These are phyloP conservation scores for Begonia loranthoides DNA, from an alignment of 306 rosid species.

Conservation along the genomic window DNA sequence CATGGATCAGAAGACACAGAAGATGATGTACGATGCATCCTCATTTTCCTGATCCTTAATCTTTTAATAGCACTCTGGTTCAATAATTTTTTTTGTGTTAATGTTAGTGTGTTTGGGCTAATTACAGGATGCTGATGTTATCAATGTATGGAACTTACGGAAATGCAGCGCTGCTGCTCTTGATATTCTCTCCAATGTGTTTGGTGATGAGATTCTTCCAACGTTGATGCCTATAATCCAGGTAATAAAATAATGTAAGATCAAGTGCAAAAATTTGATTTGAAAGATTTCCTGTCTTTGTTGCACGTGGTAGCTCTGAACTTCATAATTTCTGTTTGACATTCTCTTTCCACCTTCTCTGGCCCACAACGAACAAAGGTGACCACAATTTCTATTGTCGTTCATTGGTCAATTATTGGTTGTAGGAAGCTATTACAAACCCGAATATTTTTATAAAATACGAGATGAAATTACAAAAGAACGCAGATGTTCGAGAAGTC, in stretches of 20 bases:
- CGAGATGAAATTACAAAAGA: too few relatives aligned
- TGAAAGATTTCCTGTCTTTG: background rate
- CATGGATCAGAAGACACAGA: constrained; percentile 87
- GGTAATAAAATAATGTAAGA: constrained; percentile 31
- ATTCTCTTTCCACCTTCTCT: too few relatives aligned
- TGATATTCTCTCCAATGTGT: constrained; percentile 78
- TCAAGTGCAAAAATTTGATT: background rate
- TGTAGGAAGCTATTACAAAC: too few relatives aligned
- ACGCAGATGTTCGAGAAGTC: too few relatives aligned
- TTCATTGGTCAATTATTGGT: too few relatives aligned
- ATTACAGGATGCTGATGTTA: constrained; percentile 82
- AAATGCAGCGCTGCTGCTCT: constrained; percentile 99
- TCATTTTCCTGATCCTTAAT: constrained; percentile 8
- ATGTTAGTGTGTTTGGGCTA: background rate
- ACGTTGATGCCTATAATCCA: constrained; percentile 81
- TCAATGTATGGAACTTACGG: constrained; percentile 90
- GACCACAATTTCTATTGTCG: too few relatives aligned
- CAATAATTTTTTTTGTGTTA: background rate
- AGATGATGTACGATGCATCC: constrained; percentile 59
- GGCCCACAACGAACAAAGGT: too few relatives aligned
- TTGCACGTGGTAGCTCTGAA: too few relatives aligned
- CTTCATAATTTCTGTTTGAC: too few relatives aligned
- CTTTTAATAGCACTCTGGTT: background rate
- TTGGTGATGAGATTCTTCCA: constrained; percentile 95
- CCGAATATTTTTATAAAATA: too few relatives aligned